A percentile compares a stretch with the other conserved stretches of the same genome.
Evolutionary conservation across 2,329 filamentous ascomycete species (phyloP).

Genomic region (Aspergillus udagawae): DNA sequence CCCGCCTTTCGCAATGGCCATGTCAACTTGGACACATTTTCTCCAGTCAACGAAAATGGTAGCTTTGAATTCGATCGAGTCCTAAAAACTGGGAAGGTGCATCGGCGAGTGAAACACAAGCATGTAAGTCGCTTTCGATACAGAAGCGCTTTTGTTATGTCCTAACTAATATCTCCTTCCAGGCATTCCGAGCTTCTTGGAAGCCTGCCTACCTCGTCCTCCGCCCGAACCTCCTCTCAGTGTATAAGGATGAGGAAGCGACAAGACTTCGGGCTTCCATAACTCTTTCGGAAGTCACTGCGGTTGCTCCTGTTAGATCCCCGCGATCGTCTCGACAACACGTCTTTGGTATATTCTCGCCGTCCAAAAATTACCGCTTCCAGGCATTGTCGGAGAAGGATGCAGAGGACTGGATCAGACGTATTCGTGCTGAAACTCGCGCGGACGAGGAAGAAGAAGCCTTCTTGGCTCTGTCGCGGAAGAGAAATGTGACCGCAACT

Average conservation of each 20-base stretch:
- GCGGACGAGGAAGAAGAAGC: conserved; percentile 88
- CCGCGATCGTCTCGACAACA: conserved; percentile 82
- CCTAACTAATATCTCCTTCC: conserved; percentile 1
- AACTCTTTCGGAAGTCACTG: conserved; percentile 82
- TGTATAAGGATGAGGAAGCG: conserved; percentile 91
- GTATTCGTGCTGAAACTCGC: conserved; percentile 73
- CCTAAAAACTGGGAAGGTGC: conserved; percentile 79
- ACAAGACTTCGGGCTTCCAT: conserved; percentile 86
- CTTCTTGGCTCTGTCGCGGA: conserved; percentile 51
- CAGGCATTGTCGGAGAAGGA: conserved; percentile 71
- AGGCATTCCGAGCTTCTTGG: conserved; percentile 67
- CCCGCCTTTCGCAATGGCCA: conserved; percentile 40
- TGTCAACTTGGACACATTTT: conserved; percentile 62
- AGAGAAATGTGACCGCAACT: conserved; percentile 14
- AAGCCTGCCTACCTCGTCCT: conserved; percentile 85
- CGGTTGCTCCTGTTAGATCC: conserved; percentile 82
- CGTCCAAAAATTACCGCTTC: conserved; percentile 86
- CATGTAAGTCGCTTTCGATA: conserved; percentile 56
- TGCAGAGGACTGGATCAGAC: conserved; percentile 78
- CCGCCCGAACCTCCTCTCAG: conserved; percentile 80
- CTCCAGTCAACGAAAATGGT: conserved; percentile 88
- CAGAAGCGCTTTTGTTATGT: neutral
- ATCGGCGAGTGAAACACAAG: conserved; percentile 88
- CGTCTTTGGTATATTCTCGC: conserved; percentile 89
- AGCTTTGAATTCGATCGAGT: conserved; percentile 95